These are phyloP conservation scores for Lophium mytilinum DNA, from an alignment of 495 filamentous ascomycete species.

Conservation along the genomic window DNA sequence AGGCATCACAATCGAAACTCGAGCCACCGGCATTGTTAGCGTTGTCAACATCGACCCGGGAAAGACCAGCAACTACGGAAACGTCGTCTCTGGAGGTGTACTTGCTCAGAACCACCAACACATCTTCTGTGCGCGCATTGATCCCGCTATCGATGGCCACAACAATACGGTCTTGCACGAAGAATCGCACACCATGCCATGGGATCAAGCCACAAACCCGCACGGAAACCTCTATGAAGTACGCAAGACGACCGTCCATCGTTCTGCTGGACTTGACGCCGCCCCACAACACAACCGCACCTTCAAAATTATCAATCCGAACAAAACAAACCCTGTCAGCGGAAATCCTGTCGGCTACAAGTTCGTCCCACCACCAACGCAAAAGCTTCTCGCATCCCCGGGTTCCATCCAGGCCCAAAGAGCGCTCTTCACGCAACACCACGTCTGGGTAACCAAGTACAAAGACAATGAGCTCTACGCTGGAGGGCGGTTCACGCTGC, in stretches of 20 bases:
- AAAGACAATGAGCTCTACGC: slow-evolving; percentile 27
- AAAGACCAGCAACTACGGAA: slow-evolving; percentile 26
- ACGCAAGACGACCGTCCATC: slow-evolving; percentile 18
- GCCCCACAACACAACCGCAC: slow-evolving; percentile 23
- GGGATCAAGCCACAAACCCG: slow-evolving; percentile 21
- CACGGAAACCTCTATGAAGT: slow-evolving; percentile 27
- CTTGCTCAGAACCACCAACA: slow-evolving; percentile 31
- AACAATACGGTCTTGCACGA: slow-evolving; percentile 25
- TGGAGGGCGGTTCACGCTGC: slow-evolving; percentile 31
- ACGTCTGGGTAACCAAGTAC: slow-evolving; percentile 34
- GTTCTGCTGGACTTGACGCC: slow-evolving; percentile 23
- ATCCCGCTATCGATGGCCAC: slow-evolving; percentile 28
- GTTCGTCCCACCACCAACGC: slow-evolving; percentile 27
- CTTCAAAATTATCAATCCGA: slow-evolving; percentile 30
- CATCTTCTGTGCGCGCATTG: slow-evolving; percentile 28
- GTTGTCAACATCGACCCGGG: slow-evolving; percentile 28
- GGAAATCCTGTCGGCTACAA: slow-evolving; percentile 31
- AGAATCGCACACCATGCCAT: slow-evolving; percentile 22
- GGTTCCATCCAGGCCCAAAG: slow-evolving; percentile 15
- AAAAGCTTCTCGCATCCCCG: slow-evolving; percentile 25
- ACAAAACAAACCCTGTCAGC: slow-evolving; percentile 22
- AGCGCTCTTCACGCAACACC: slow-evolving; percentile 26
- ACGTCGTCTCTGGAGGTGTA: slow-evolving; percentile 24
- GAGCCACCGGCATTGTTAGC: slow-evolving; percentile 32
- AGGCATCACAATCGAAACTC: slow-evolving; percentile 26